A percentile compares a stretch with the other conserved stretches of the same genome.
These are phyloP conservation scores for Phytopythium delawarense DNA, from an alignment of 352 stramenopile genomes.

Conservation along the genomic window DNA sequence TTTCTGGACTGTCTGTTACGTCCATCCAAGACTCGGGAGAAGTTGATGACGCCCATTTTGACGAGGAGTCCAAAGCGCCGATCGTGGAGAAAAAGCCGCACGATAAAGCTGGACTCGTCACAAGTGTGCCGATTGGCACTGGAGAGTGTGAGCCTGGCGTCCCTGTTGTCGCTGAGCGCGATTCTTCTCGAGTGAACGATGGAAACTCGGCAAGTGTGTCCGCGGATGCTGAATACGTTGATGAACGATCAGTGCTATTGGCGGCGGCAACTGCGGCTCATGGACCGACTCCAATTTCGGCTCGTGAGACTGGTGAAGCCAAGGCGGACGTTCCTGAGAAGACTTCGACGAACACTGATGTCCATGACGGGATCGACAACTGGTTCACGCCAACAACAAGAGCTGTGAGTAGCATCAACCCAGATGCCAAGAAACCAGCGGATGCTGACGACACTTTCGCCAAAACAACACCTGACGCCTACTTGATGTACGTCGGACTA, in stretches of 20 bases:
- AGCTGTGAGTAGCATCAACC: background rate
- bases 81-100: background rate
- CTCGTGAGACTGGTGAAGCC: background rate
- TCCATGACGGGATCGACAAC: background rate
- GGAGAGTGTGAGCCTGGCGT: background rate
- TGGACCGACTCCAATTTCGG: background rate
- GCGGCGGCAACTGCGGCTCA: background rate
- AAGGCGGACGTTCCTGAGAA: background rate
- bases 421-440: background rate
- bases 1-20: background rate
- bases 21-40: background rate
- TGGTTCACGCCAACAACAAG: background rate
- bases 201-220: background rate
- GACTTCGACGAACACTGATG: background rate
- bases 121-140: background rate
- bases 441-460: background rate
- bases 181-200: background rate
- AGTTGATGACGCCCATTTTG: background rate
- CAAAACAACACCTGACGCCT: too few species aligned
- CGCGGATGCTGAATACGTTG: background rate
- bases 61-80: background rate
- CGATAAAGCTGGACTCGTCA: background rate
- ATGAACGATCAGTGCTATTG: background rate
- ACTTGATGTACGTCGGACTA: background rate
- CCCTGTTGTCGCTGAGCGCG: background rate